These are phyloP conservation scores for Fonsecaea erecta DNA, from an alignment of 2,329 filamentous ascomycete genomes.

Conservation along the genomic window DNA sequence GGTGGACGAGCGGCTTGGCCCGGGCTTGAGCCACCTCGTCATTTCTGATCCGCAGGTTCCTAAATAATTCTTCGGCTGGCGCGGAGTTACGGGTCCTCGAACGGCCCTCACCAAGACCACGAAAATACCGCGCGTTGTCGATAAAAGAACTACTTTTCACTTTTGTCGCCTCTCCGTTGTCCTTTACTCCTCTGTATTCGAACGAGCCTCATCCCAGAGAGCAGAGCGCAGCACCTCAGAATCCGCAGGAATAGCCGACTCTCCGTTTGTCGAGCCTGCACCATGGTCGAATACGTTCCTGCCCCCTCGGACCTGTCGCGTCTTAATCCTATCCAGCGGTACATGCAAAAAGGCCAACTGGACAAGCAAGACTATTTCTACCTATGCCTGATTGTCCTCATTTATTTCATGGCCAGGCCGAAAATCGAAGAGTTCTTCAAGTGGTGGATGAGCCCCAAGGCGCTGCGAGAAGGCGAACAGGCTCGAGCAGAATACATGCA, in stretches of 20 bases:
- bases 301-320: slow-evolving; percentile 33
- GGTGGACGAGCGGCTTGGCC: not conserved
- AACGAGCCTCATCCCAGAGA: not conserved
- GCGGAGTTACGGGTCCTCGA: slow-evolving; percentile 1
- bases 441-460: slow-evolving; percentile 27
- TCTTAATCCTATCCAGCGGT: slow-evolving; percentile 37
- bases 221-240: not conserved
- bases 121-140: not conserved
- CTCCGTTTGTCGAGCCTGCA: not conserved
- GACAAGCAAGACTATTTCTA: slow-evolving; percentile 34
- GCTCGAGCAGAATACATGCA: slow-evolving; percentile 28
- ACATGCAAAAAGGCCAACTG: slow-evolving; percentile 37
- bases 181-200: not conserved
- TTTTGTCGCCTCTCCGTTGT: not conserved
- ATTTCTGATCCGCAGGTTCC: not conserved
- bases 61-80: not conserved
- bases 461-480: slow-evolving; percentile 28
- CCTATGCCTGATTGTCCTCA: slow-evolving; percentile 32
- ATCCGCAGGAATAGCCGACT: not conserved
- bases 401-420: slow-evolving; percentile 34
- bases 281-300: slow-evolving; percentile 35
- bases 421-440: slow-evolving; percentile 33
- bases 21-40: not conserved
- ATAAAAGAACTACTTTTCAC: not conserved
- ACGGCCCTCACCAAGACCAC: not conserved